Percentiles rank a stretch among this genome's conserved stretches.
These are phyloP conservation scores for Cutaneotrichosporon curvatum DNA, from an alignment of 1,284 basidiomycete genomes.

Conservation along the genomic window DNA sequence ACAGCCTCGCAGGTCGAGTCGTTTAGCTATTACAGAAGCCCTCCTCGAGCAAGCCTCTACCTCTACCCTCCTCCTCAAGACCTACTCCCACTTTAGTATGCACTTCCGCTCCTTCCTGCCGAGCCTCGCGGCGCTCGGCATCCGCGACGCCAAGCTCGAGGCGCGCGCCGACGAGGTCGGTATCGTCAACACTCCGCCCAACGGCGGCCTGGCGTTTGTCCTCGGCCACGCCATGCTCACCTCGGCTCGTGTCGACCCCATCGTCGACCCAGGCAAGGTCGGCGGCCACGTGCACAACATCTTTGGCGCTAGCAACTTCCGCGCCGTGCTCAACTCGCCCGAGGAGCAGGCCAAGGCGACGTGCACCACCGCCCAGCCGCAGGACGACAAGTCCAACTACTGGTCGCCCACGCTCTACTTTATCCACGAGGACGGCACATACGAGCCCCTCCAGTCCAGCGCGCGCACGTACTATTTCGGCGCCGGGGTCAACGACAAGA, in stretches of 20 bases:
- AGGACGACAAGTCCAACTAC: slow-evolving; percentile 48
- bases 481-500: slow-evolving; percentile 12
- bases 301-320: slow-evolving; percentile 39
- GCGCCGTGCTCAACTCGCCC: slow-evolving; percentile 19
- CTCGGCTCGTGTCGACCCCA: slow-evolving; percentile 38
- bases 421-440: slow-evolving; percentile 30
- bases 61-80: too few relatives aligned
- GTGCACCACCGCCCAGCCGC: slow-evolving; percentile 32
- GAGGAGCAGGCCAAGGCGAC: slow-evolving; percentile 23
- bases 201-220: too few relatives aligned
- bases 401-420: slow-evolving; percentile 49
- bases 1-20: too few relatives aligned
- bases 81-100: too few relatives aligned
- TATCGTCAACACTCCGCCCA: too few relatives aligned
- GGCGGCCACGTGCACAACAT: slow-evolving; percentile 44
- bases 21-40: too few relatives aligned
- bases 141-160: too few relatives aligned
- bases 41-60: too few relatives aligned
- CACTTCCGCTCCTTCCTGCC: too few relatives aligned
- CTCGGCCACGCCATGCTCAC: background rate
- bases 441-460: slow-evolving; percentile 26
- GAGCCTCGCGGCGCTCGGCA: too few relatives aligned
- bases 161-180: too few relatives aligned
- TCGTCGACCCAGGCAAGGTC: slow-evolving; percentile 36
- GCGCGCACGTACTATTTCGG: slow-evolving; percentile 36